phyloP scores from a whole-genome alignment of 2,329 filamentous ascomycete genomes.

The Sporothrix mexicana region DNA sequence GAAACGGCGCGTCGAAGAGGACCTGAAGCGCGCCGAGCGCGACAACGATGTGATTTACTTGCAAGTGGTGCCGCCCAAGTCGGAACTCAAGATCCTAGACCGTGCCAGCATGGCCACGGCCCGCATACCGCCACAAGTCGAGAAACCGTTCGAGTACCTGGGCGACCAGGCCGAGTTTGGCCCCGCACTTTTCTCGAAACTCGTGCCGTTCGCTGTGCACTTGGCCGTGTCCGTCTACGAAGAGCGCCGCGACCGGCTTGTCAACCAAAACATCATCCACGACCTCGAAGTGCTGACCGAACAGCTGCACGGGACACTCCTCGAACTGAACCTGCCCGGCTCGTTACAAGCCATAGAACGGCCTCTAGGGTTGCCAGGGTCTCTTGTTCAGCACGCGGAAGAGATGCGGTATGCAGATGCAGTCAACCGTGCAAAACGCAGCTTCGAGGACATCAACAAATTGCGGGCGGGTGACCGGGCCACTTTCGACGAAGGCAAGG shows the following conservation, averaged over 20 bases:
- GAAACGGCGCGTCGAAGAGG: slow-evolving; percentile 82
- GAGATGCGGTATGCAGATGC: slow-evolving; percentile 92
- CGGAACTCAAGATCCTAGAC: slow-evolving; percentile 83
- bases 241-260: slow-evolving; percentile 84
- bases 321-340: slow-evolving; percentile 85
- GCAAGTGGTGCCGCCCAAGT: slow-evolving; percentile 77
- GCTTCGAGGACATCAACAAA: slow-evolving; percentile 88
- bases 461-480: slow-evolving; percentile 79
- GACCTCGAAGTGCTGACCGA: slow-evolving; percentile 83
- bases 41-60: slow-evolving; percentile 97
- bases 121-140: slow-evolving; percentile 79
- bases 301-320: slow-evolving; percentile 77
- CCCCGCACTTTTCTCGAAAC: slow-evolving; percentile 81
- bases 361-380: slow-evolving; percentile 85
- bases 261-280: slow-evolving; percentile 85
- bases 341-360: slow-evolving; percentile 95
- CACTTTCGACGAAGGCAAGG: slow-evolving; percentile 82
- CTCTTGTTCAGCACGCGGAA: slow-evolving; percentile 85
- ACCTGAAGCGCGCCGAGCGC: slow-evolving; percentile 89
- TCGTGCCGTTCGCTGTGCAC: slow-evolving; percentile 95
- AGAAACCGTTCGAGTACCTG: slow-evolving; percentile 77
- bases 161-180: slow-evolving; percentile 83
- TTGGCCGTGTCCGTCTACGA: slow-evolving; percentile 95
- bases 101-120: slow-evolving; percentile 86
- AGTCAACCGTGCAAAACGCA: slow-evolving; percentile 74